Percentiles rank a stretch among this genome's conserved stretches.
Evolutionary conservation across 805 yeast genomes (phyloP).

Genomic region (Wickerhamomyces ciferrii): DNA sequence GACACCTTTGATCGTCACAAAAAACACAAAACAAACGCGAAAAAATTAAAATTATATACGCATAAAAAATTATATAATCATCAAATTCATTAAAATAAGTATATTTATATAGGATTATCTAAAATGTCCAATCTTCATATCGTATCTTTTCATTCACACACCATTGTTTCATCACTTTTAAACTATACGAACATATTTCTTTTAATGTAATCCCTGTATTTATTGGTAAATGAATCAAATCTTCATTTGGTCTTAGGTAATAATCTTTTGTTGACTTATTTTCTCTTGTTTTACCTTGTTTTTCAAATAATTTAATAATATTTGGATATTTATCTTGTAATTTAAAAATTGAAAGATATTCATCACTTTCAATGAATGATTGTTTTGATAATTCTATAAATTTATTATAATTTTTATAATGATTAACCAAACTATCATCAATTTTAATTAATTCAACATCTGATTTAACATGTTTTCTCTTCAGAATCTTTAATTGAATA

Average conservation of each 20-base stretch:
- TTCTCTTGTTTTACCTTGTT: background rate
- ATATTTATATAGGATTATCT: background rate
- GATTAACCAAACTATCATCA: conserved; percentile 1
- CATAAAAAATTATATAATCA: too few relatives aligned
- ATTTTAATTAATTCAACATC: background rate
- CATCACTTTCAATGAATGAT: conserved; percentile 6
- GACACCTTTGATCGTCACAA: background rate
- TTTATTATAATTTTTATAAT: conserved; percentile 3
- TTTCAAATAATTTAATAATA: conserved; percentile 4
- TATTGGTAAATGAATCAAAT: conserved; percentile 8
- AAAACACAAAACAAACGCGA: too few relatives aligned
- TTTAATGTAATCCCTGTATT: background rate
- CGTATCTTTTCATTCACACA: conserved; percentile 1
- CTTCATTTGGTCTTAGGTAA: conserved; percentile 1
- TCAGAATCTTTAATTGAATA: conserved; percentile 5
- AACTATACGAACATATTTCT: conserved; percentile 6
- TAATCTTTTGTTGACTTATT: background rate
- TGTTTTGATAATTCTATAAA: conserved; percentile 6
- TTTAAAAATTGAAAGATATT: conserved; percentile 6
- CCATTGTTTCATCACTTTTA: conserved; percentile 10
- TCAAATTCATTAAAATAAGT: too few relatives aligned
- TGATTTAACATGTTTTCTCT: background rate
- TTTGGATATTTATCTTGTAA: conserved; percentile 8
- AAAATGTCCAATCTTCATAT: conserved; percentile 4
- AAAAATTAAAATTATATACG: too few relatives aligned